Conservation (phyloP, 805 yeast genomes). For the Zygosaccharomyces rouxii region DNA sequence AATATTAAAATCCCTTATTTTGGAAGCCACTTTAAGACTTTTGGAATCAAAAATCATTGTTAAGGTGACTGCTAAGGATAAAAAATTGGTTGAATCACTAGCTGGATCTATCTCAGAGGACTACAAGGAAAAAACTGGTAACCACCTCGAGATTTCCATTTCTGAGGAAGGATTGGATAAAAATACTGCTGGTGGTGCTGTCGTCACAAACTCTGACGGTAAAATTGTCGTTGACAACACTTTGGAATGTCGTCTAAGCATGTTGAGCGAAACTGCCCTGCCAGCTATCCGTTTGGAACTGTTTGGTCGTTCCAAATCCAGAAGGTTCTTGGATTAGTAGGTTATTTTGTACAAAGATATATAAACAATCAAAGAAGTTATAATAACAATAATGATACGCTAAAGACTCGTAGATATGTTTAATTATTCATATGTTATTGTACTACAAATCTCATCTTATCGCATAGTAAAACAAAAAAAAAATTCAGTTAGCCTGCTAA, state of each 20-base stretch:
- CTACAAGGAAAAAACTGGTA: constrained; percentile 60
- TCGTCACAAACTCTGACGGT: constrained; percentile 64
- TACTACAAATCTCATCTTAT: not conserved
- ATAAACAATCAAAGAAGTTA: not conserved
- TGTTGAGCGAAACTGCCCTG: constrained; percentile 76
- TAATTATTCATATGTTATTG: not conserved
- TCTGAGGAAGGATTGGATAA: constrained; percentile 58
- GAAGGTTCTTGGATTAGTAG: constrained; percentile 81
- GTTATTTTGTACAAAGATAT: not conserved
- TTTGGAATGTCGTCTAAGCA: constrained; percentile 84
- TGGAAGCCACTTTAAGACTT: constrained; percentile 68
- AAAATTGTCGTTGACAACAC: constrained; percentile 90
- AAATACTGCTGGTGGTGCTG: constrained; percentile 78
- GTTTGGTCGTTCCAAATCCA: constrained; percentile 77
- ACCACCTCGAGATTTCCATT: constrained; percentile 50
- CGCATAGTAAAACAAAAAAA: not conserved
- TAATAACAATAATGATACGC: not conserved
- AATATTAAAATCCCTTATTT: constrained; percentile 70
- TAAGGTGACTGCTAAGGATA: constrained; percentile 45
- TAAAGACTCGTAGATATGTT: too few species aligned
- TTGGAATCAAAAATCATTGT: constrained; percentile 67
- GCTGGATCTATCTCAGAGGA: constrained; percentile 55
- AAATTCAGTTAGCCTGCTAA: not conserved
- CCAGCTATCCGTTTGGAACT: constrained; percentile 90
- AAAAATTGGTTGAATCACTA: constrained; percentile 38